phyloP scores from a whole-genome alignment of 2,329 filamentous ascomycete genomes.

The Ascochyta viciae-villosae region DNA sequence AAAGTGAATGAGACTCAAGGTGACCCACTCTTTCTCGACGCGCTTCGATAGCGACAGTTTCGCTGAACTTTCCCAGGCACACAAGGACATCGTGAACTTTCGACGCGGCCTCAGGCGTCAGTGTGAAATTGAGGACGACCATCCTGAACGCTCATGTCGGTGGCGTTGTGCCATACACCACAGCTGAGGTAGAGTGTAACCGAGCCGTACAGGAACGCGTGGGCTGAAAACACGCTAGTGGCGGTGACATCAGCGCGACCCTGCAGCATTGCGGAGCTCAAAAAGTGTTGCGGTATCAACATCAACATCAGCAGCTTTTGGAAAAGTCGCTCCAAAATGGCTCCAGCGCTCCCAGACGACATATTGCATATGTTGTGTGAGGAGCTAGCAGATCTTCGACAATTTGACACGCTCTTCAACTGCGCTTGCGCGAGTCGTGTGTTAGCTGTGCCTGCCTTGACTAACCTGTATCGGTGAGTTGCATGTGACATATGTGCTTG shows the following conservation, averaged over 20 bases:
- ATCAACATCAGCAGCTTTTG: slow-evolving; percentile 15
- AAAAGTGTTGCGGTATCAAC: slow-evolving; percentile 14
- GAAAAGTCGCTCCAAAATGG: slow-evolving; percentile 28
- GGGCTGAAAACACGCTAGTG: slow-evolving; percentile 30
- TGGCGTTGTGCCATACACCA: neutral
- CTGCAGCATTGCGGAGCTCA: slow-evolving; percentile 8
- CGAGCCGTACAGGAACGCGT: slow-evolving; percentile 7
- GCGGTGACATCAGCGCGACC: slow-evolving; percentile 19
- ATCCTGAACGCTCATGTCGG: slow-evolving; percentile 37
- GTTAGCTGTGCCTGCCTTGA: slow-evolving; percentile 66
- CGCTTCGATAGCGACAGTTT: slow-evolving; percentile 78
- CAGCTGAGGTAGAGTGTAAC: neutral
- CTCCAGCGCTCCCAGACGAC: slow-evolving; percentile 60
- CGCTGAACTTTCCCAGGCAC: slow-evolving; percentile 80
- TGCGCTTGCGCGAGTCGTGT: slow-evolving; percentile 63
- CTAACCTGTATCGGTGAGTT: slow-evolving; percentile 68
- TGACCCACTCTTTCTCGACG: slow-evolving; percentile 67
- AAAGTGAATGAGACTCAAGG: slow-evolving; percentile 18
- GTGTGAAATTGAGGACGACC: slow-evolving; percentile 70
- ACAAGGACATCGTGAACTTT: slow-evolving; percentile 75
- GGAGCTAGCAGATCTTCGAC: slow-evolving; percentile 62
- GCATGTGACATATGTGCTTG: neutral
- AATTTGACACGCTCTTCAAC: slow-evolving; percentile 67
- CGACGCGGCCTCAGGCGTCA: slow-evolving; percentile 74
- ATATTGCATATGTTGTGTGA: slow-evolving; percentile 67